Base-by-base conservation (phyloP, 306 rosid species). In the Pueraria montana region DNA sequence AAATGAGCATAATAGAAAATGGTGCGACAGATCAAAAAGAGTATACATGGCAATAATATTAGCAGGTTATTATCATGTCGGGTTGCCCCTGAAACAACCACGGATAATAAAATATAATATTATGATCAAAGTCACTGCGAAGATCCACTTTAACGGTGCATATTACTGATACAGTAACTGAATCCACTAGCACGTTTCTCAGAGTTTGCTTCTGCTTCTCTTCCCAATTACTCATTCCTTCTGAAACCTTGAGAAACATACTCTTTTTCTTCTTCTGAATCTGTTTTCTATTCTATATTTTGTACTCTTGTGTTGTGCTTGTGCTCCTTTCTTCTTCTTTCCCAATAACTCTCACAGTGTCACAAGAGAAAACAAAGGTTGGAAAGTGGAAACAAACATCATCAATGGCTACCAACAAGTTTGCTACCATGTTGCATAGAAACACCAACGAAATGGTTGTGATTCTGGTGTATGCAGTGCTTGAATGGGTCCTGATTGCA, bases 401-500 rank as follows among this genome's bases (percentile, higher is more conserved):
- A n/a, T 77, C 85, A 84, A 93, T 91, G 97, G 92, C 91, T 26
- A 20, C 87, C 75, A 91, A 86, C 86, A 90, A 87, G 73, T 90
- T 93, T 82, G 92, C 93, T 68, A 90, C 90, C 71, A 82, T 89
- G 86, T 76, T 91, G 58, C 89, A 85, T 34, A 87, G 89, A 80
- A 89, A 85, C 88, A 90, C 87, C 13, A 86, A 89, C 86, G 84
- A 80, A 73, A 21, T 94, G 14, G 74, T 84, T 32, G 78, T 85
- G 4, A 75, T 81, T 73, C 89, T 94, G 69, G 91, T 87, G 13
- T 91, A 90, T 85, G 91, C 94, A 43, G 72, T 91, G 40, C 97
- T 94, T 20, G 98, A 94, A 82, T 94, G 98, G 98, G 36, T 87
- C 68, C 70, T 94, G 78, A 89, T 94, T 75, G 16, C 80, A 8